These are phyloP conservation scores for Chlorella vulgaris DNA, from an alignment of 139 green algal species.

Conservation along the genomic window DNA sequence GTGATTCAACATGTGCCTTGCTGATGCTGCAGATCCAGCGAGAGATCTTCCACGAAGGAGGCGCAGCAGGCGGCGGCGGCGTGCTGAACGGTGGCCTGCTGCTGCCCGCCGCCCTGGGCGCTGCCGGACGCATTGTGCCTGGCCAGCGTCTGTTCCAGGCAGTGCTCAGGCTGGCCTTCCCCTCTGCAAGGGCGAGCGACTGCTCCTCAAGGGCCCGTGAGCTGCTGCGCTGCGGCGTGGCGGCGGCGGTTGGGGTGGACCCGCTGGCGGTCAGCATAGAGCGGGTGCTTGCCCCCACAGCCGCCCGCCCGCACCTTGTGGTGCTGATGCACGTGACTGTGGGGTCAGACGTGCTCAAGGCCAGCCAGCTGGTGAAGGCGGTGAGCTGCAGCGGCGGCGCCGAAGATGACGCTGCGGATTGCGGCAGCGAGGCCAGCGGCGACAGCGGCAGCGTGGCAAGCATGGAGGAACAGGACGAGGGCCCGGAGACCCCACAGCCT, in stretches of 20 bases:
- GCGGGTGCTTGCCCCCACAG: conserved; percentile 4
- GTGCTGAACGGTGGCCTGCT: not conserved
- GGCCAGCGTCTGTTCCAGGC: conserved; percentile 17
- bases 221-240: conserved; percentile 22
- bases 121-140: not conserved
- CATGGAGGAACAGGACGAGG: not conserved
- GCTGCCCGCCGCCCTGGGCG: not conserved
- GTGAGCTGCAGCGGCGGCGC: not conserved
- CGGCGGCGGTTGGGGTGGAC: conserved; percentile 1
- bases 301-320: not conserved
- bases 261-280: conserved; percentile 2
- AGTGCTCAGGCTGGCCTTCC: conserved; percentile 28
- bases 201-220: conserved; percentile 11
- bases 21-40: conserved; percentile 17
- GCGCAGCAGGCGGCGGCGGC: not conserved
- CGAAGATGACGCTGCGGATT: not conserved
- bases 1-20: too few relatives aligned
- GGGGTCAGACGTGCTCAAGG: conserved; percentile 11
- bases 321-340: conserved; percentile 20
- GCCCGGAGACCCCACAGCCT: not conserved
- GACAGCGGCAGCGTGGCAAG: not conserved
- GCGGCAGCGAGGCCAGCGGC: not conserved
- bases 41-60: conserved; percentile 32
- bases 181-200: not conserved
- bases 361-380: not conserved